Base-by-base conservation (phyloP, 148 eudicot species). In the Vaccinium corymbosum region DNA sequence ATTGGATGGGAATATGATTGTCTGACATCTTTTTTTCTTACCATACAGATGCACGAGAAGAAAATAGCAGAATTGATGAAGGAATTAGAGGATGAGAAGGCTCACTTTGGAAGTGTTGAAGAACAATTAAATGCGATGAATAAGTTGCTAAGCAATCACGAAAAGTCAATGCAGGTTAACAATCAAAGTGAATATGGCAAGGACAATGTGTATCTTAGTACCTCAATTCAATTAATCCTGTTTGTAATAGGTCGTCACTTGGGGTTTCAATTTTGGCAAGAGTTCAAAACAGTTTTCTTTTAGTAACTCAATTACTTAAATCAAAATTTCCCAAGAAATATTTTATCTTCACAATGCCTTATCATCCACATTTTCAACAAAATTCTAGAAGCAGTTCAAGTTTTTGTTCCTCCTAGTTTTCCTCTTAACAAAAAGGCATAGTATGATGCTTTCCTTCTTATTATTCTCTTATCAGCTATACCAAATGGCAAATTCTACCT, bases 41-140 rank as follows among this genome's bases (percentile, higher is more conserved):
- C 94, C n/a, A 91, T 94, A 82, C 94, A 91, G 78, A 91, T 93
- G 94, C 92, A 95, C 86, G 98, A 94, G 86, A 93, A 89, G 84
- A 91, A 95, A 91, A 92, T 93, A 83, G 87, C 27, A 62, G 94
- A 92, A 81, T 76, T 94, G 91, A 91, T 90, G 88, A 90, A 90
- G 83, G 94, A 95, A 83, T 85, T 93, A 78, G 91, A 92, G 89
- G 89, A 89, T 77, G 95, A 92, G 83, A 82, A 86, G 74, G 82
- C 86, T 83, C 90, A 85, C 48, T 80, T 86, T 81, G 86, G 68
- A 62, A 90, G 85, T 79, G 93, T 89, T 80, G 89, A 90, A 89
- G 87, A 86, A 85, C 90, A 95, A 78, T 77, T 89, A 59, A 88
- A 87, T 51, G 81, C 79, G 81, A 86, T 90, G 89, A 89, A 91